These are phyloP conservation scores for Prosopis cineraria DNA, from an alignment of 306 rosid genomes.

Conservation along the genomic window DNA sequence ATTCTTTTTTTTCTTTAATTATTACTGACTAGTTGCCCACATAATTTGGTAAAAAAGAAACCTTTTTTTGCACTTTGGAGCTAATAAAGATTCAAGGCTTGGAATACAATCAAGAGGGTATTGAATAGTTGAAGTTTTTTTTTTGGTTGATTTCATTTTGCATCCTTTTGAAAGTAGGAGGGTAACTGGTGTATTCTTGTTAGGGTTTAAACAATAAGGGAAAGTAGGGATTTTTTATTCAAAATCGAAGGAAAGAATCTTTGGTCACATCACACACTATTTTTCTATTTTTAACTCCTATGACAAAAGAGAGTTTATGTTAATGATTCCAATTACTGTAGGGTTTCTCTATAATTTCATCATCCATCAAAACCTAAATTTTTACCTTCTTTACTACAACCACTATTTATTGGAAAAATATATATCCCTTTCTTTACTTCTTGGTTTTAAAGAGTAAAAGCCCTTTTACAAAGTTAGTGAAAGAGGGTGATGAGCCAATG, in stretches of 20 bases:
- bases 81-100: constrained; percentile 19
- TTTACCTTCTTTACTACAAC: constrained; percentile 26
- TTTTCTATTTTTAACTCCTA: constrained; percentile 65
- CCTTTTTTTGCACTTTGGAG: background rate
- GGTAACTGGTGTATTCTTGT: constrained; percentile 48
- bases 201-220: constrained; percentile 48
- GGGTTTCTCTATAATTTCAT: constrained; percentile 37
- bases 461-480: constrained; percentile 41
- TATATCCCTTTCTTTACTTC: background rate
- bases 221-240: background rate
- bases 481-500: constrained; percentile 48
- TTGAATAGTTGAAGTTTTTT: constrained; percentile 30
- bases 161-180: constrained; percentile 41
- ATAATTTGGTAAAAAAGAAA: constrained; percentile 27
- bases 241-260: constrained; percentile 27
- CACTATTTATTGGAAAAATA: background rate
- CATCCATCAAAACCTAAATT: constrained; percentile 52
- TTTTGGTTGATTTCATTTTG: constrained; percentile 39
- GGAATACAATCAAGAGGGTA: constrained; percentile 28
- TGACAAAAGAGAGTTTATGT: constrained; percentile 69
- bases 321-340: constrained; percentile 55
- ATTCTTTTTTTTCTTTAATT: constrained; percentile 2
- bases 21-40: constrained; percentile 28
- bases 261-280: constrained; percentile 82
- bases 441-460: constrained; percentile 25